Base-by-base conservation (phyloP, 2,329 filamentous ascomycete genomes). In the Pseudogymnoascus sp. region DNA sequence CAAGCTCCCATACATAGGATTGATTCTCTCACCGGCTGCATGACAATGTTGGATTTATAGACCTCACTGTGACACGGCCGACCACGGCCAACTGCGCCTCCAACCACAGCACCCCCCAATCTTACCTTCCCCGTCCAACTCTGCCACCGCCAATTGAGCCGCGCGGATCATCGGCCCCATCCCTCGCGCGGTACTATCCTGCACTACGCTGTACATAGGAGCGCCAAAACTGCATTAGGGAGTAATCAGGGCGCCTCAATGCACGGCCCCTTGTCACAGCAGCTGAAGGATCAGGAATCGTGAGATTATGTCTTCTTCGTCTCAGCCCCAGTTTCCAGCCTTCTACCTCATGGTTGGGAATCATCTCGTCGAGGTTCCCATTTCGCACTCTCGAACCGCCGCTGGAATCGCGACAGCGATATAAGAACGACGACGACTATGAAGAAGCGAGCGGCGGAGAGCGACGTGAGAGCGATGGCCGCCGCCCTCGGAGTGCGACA, bases 161-260 rank as follows among this genome's bases (percentile, higher is more conserved):
- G 45, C 45, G 42, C 42, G 42, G 42, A 31, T 52, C 25, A 25
- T 13, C 25, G 42, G 25, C 12, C 25, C 42, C 42, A 15, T 31
- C 42, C 42, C 42, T 52, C 25, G 25, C 25, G 45, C 27, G n/a
- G 27, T 52, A 31, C 25, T 10, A 31, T 31, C 25, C 45, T 52
- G 45, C 45, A 31, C 45, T 52, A 52, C 45, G 45, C 45, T 52
- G 45, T 52, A 52, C 45, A 52, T 52, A 52, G 45, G 45, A 52
- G 27, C 45, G 45, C 45, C 45, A 52, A 52, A 25, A 9, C 27
- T 52, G 45, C 15, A 52, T 52, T 31, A 18, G 45, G 45, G 45
- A 52, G 27, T 7, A 25, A 52, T 8, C 45, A 52, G 27, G 45
- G 45, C 45, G 45, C 45, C 45, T 52, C 45, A 52, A 31, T 52